These are phyloP conservation scores for Cicer chorassanicum DNA, from an alignment of 306 rosid genomes.

Conservation along the genomic window DNA sequence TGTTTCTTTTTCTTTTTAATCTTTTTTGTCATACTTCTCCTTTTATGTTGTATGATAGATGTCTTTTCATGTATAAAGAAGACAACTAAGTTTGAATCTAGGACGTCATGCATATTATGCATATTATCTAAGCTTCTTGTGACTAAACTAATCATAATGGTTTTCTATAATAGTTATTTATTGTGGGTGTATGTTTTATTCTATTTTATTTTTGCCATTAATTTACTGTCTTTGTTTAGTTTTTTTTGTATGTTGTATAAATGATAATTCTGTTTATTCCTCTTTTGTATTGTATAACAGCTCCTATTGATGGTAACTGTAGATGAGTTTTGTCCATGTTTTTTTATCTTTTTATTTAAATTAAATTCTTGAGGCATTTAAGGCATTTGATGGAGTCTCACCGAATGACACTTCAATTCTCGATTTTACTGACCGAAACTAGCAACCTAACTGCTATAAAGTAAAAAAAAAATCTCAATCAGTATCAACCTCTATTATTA, in stretches of 20 bases:
- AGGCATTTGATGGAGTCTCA: neutral
- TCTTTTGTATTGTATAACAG: neutral
- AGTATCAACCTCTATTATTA: neutral
- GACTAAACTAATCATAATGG: neutral
- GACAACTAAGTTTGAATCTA: neutral
- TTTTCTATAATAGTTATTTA: slow-evolving; percentile 19
- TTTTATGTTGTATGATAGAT: slow-evolving; percentile 29
- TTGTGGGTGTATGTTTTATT: neutral
- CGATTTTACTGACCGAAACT: neutral
- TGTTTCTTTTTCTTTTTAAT: neutral
- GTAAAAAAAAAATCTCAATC: neutral
- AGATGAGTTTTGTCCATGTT: neutral
- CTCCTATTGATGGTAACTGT: neutral
- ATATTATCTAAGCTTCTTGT: neutral
- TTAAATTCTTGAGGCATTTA: neutral
- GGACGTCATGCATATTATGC: neutral
- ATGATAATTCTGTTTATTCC: neutral
- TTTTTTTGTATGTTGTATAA: neutral
- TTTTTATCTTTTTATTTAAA: neutral
- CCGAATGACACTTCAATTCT: neutral
- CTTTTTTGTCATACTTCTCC: neutral
- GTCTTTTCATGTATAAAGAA: neutral
- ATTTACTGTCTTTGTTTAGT: neutral
- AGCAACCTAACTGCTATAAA: neutral
- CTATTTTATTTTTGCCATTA: neutral